A percentile compares a stretch with the other conserved stretches of the same genome.
Evolutionary conservation across 2,329 filamentous ascomycete species (phyloP).

Genomic region (Lomentospora prolificans): DNA sequence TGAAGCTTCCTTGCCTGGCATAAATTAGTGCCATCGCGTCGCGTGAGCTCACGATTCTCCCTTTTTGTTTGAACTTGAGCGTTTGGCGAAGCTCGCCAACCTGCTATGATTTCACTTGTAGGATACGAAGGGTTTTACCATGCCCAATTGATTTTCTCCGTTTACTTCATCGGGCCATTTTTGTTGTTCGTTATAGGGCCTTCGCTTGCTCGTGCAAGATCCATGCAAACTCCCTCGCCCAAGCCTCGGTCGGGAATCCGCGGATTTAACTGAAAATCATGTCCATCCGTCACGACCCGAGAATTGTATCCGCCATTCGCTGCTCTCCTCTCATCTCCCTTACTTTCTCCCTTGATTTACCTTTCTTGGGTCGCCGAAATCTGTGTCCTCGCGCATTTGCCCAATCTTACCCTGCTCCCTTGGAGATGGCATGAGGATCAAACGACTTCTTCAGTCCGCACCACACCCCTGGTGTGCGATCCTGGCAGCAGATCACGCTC

Average conservation of each 20-base stretch:
- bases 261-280: conserved; percentile 1
- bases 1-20: not conserved
- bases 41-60: not conserved
- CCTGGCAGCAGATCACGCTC: conserved; percentile 1
- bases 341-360: not conserved
- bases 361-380: too few relatives aligned
- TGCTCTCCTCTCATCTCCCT: not conserved
- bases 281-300: conserved; percentile 5
- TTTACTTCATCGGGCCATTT: too few relatives aligned
- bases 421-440: conserved; percentile 3
- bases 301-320: not conserved
- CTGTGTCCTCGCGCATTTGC: too few relatives aligned
- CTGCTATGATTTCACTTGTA: too few relatives aligned
- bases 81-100: too few relatives aligned
- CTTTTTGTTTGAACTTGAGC: not conserved
- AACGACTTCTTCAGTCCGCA: not conserved
- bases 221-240: not conserved
- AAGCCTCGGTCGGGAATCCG: conserved; percentile 5
- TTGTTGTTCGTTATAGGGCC: too few relatives aligned
- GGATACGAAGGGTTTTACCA: too few relatives aligned
- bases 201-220: too few relatives aligned
- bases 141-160: too few relatives aligned
- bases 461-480: not conserved
- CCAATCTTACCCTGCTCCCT: too few relatives aligned
- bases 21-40: not conserved